Evolutionary conservation across 2,329 filamentous ascomycete species (phyloP).

Genomic region (Pseudopyricularia javanii): DNA sequence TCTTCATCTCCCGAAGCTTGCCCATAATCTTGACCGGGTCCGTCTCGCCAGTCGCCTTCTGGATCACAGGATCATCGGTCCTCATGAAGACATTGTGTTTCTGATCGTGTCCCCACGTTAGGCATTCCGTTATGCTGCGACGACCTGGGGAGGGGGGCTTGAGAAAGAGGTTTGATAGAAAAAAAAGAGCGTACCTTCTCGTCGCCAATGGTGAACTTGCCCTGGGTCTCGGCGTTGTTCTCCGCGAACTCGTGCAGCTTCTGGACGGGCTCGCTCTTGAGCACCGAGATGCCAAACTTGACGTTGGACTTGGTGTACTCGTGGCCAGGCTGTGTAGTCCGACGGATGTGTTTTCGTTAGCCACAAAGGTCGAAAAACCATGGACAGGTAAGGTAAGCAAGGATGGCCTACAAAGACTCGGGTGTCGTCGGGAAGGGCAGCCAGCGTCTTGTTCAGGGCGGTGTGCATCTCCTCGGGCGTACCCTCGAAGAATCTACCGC

Average conservation of each 20-base stretch:
- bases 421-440: slow-evolving; percentile 74
- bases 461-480: slow-evolving; percentile 82
- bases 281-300: slow-evolving; percentile 69
- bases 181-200: slow-evolving; percentile 67
- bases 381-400: background rate
- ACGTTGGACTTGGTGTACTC: slow-evolving; percentile 98
- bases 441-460: slow-evolving; percentile 78
- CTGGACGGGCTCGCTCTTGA: slow-evolving; percentile 63
- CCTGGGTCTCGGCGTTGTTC: slow-evolving; percentile 77
- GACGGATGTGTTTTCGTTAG: background rate
- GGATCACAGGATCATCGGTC: slow-evolving; percentile 68
- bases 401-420: slow-evolving; percentile 64
- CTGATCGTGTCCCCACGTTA: slow-evolving; percentile 29
- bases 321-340: slow-evolving; percentile 61
- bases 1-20: slow-evolving; percentile 83
- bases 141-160: background rate
- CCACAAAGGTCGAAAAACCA: too few species aligned
- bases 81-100: slow-evolving; percentile 96
- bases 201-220: slow-evolving; percentile 91
- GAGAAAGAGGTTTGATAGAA: background rate
- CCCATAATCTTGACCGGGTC: slow-evolving; percentile 77
- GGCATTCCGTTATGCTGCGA: background rate
- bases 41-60: slow-evolving; percentile 70
- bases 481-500: slow-evolving; percentile 93
- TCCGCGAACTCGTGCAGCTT: slow-evolving; percentile 67